These are phyloP conservation scores for Penicillium psychrofluorescens DNA, from an alignment of 495 filamentous ascomycete species.

Conservation along the genomic window DNA sequence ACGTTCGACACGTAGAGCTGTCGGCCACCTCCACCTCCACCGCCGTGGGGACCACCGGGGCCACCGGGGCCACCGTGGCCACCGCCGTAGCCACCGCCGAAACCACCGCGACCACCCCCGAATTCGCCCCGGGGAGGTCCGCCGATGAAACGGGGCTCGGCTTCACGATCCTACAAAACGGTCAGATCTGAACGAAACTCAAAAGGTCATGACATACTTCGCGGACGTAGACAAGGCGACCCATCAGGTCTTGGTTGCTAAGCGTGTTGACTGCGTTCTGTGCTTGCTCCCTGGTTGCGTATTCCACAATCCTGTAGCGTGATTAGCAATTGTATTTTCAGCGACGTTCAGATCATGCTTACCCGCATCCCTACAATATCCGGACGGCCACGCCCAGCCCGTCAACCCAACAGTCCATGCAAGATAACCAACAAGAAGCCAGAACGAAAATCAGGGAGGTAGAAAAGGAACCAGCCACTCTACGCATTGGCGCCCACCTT, in stretches of 20 bases:
- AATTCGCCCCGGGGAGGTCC: conserved; percentile 65
- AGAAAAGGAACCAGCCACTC: conserved; percentile 75
- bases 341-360: conserved; percentile 26
- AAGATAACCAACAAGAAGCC: conserved; percentile 61
- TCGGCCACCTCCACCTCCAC: conserved; percentile 60
- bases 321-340: conserved; percentile 19
- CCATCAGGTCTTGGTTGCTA: conserved; percentile 98
- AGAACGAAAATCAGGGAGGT: conserved; percentile 29
- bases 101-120: conserved; percentile 33
- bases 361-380: conserved; percentile 99
- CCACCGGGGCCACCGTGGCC: conserved; percentile 44
- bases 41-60: conserved; percentile 23
- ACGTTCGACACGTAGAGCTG: conserved; percentile 98
- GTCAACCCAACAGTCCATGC: conserved; percentile 98
- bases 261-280: conserved; percentile 95
- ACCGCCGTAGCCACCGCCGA: conserved; percentile 33
- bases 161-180: conserved; percentile 73
- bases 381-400: conserved; percentile 87
- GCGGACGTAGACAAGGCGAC: conserved; percentile 94
- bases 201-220: conserved; percentile 59
- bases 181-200: not conserved
- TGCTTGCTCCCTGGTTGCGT: conserved; percentile 98
- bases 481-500: conserved; percentile 98
- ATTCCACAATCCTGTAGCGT: conserved; percentile 90
- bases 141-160: conserved; percentile 87